Evolutionary conservation across 2,329 filamentous ascomycete genomes (phyloP).

Genomic region (Podosphaera xanthii): DNA sequence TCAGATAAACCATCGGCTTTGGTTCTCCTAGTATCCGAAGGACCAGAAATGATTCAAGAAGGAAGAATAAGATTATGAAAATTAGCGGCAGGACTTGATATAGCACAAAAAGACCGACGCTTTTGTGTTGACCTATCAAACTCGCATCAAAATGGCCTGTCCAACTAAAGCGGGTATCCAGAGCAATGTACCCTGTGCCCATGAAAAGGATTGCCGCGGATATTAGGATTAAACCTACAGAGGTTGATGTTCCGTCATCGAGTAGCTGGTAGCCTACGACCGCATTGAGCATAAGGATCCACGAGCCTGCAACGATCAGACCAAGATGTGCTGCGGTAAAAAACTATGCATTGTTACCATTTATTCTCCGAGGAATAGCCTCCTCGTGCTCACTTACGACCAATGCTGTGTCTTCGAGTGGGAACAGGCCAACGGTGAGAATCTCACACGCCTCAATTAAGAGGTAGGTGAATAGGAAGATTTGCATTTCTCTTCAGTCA

Average conservation of each 20-base stretch:
- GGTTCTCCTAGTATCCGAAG: slow-evolving; percentile 67
- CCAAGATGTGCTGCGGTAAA: slow-evolving; percentile 84
- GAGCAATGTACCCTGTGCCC: slow-evolving; percentile 82
- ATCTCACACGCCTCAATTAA: slow-evolving; percentile 87
- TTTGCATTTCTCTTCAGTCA: slow-evolving; percentile 64
- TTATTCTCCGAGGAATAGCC: not conserved
- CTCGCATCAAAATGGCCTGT: slow-evolving; percentile 54
- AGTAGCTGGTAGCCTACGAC: slow-evolving; percentile 81
- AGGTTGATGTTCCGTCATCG: slow-evolving; percentile 77
- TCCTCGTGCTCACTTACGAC: slow-evolving; percentile 31
- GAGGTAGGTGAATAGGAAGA: slow-evolving; percentile 73
- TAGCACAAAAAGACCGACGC: slow-evolving; percentile 76
- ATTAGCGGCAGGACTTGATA: slow-evolving; percentile 79
- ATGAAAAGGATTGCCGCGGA: slow-evolving; percentile 58
- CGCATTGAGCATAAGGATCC: slow-evolving; percentile 81
- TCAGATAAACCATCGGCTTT: slow-evolving; percentile 79
- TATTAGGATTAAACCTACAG: slow-evolving; percentile 47
- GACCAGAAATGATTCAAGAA: slow-evolving; percentile 66
- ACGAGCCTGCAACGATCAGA: slow-evolving; percentile 66
- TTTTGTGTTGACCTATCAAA: slow-evolving; percentile 35
- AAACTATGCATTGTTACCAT: slow-evolving; percentile 26
- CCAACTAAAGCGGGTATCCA: slow-evolving; percentile 78
- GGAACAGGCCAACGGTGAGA: slow-evolving; percentile 81
- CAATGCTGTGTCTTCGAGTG: slow-evolving; percentile 45
- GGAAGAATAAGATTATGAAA: slow-evolving; percentile 71